Evolutionary conservation across 1,284 basidiomycete species (phyloP).

Genomic region (Boletellus deceptivus): DNA sequence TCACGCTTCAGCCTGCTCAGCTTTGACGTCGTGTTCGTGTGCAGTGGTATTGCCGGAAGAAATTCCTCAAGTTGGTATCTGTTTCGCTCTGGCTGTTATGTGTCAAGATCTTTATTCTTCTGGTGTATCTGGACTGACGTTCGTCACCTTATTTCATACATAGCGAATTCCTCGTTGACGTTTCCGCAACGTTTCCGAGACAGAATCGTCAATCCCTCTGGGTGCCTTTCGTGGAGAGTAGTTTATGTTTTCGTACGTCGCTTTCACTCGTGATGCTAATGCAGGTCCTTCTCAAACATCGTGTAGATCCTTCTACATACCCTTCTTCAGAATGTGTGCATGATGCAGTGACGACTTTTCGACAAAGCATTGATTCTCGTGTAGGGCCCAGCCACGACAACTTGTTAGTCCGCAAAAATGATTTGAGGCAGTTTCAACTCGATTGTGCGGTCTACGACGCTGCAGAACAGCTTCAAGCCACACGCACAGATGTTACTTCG

Average conservation of each 20-base stretch:
- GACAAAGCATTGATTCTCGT: background rate
- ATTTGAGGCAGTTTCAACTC: conserved; percentile 9
- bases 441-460: conserved; percentile 7
- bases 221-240: conserved; percentile 23
- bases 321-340: conserved; percentile 5
- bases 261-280: background rate
- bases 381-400: conserved; percentile 18
- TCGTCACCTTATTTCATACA: background rate
- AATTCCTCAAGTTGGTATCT: conserved; percentile 15
- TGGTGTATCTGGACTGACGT: background rate
- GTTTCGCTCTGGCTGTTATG: background rate
- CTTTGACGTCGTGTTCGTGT: background rate
- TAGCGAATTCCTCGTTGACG: conserved; percentile 17
- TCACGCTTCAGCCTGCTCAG: background rate
- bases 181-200: background rate
- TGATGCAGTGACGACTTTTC: background rate
- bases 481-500: background rate
- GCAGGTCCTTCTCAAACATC: background rate
- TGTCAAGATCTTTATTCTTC: background rate
- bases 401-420: conserved; percentile 19
- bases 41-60: conserved; percentile 24
- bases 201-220: conserved; percentile 6
- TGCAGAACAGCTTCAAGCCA: background rate
- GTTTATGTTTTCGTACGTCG: conserved; percentile 20
- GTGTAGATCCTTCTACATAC: background rate